Percentiles rank a stretch among this genome's conserved stretches.
Evolutionary conservation across 306 rosid genomes (phyloP).

Genomic region (Rubus parviflorus): DNA sequence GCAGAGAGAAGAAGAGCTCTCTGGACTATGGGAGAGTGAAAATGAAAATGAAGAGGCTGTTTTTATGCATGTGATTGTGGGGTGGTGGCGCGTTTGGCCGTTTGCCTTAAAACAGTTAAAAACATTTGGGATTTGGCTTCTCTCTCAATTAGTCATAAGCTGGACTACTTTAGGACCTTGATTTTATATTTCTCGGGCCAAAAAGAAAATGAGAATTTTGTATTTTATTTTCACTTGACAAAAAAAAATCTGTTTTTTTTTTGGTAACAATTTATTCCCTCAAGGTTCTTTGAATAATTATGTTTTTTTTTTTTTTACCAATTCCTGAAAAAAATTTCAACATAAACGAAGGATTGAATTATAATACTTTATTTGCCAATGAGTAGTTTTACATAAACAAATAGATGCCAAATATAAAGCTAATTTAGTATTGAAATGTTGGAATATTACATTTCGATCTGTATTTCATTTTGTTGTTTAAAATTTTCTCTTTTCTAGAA

Average conservation of each 20-base stretch:
- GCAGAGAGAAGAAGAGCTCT: neutral
- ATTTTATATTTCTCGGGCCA: neutral
- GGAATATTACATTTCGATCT: too few species aligned
- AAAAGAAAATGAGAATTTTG: too few species aligned
- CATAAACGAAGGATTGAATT: too few species aligned
- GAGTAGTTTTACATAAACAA: neutral
- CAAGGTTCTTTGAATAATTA: neutral
- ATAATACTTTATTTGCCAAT: neutral
- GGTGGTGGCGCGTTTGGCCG: conserved; percentile 7
- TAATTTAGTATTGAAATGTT: too few species aligned
- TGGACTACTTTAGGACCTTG: neutral
- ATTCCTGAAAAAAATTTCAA: too few species aligned
- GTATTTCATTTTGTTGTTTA: too few species aligned
- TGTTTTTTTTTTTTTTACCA: neutral
- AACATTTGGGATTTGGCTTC: neutral
- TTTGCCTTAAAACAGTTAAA: neutral
- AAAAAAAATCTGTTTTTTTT: too few species aligned
- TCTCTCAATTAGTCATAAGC: too few species aligned
- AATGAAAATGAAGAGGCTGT: neutral
- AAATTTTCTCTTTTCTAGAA: too few species aligned
- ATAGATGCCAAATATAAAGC: neutral
- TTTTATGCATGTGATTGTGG: conserved; percentile 11
- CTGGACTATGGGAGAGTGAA: neutral
- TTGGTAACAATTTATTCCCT: neutral
- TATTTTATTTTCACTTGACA: too few species aligned